A percentile compares a stretch with the other conserved stretches of the same genome.
Conservation (phyloP, 1,284 basidiomycete genomes). For the Xerocomus nothofagi region DNA sequence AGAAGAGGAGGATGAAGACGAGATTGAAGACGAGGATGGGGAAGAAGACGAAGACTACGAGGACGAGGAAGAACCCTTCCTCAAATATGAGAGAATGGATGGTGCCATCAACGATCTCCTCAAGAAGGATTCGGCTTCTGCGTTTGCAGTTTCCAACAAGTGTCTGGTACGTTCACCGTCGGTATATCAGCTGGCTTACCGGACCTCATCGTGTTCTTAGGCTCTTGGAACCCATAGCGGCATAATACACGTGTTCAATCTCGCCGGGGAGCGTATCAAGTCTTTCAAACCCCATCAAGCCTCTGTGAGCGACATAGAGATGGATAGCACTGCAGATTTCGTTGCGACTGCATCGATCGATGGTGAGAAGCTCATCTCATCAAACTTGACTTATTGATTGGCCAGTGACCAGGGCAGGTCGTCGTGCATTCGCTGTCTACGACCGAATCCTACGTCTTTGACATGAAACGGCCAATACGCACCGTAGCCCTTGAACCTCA, state of each 20-base stretch:
- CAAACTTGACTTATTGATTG: conserved; percentile 11
- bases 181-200: conserved; percentile 3
- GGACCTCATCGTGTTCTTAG: conserved; percentile 39
- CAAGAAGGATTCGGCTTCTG: conserved; percentile 85
- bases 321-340: conserved; percentile 88
- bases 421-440: conserved; percentile 84
- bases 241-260: conserved; percentile 84
- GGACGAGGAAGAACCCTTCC: conserved; percentile 79
- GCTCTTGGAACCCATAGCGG: conserved; percentile 91
- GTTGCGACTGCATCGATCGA: conserved; percentile 94
- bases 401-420: conserved; percentile 69
- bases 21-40: no score
- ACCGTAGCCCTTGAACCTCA: conserved; percentile 89
- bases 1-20: conserved; percentile 37
- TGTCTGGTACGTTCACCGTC: conserved; percentile 56
- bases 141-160: conserved; percentile 76
- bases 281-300: conserved; percentile 94
- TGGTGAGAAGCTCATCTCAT: conserved; percentile 53
- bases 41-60: conserved; percentile 57
- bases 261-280: conserved; percentile 81
- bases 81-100: conserved; percentile 88
- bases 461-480: conserved; percentile 92
- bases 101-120: conserved; percentile 80
- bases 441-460: conserved; percentile 83
- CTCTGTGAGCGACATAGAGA: conserved; percentile 80